phyloP scores from a whole-genome alignment of 2,329 filamentous ascomycete species.

The Colletotrichum musae region DNA sequence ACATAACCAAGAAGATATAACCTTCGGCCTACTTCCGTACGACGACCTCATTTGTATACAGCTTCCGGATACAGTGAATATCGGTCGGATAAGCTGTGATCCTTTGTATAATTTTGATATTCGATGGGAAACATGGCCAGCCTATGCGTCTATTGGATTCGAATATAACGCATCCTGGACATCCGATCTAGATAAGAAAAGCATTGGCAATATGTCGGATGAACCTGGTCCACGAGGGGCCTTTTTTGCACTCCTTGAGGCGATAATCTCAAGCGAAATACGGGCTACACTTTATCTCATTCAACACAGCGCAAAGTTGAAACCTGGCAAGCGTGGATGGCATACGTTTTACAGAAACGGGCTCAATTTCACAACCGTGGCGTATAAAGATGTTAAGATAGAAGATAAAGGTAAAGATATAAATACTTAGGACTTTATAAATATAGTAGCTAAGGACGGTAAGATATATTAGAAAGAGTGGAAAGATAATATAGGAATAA shows the following conservation, averaged over 20 bases:
- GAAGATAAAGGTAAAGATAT: not conserved
- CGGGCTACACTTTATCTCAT: rapidly evolving
- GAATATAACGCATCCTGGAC: constrained; percentile 14
- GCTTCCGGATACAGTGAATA: not conserved
- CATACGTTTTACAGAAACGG: not conserved
- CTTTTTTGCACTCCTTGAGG: not conserved
- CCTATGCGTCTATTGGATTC: not conserved
- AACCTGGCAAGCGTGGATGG: not conserved
- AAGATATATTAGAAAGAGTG: not conserved
- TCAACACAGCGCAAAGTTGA: not conserved
- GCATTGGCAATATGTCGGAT: not conserved
- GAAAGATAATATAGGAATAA: too few relatives aligned
- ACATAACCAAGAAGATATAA: constrained; percentile 1
- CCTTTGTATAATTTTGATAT: not conserved
- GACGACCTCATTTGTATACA: constrained; percentile 14
- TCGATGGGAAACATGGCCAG: not conserved
- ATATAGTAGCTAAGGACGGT: not conserved
- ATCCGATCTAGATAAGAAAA: not conserved
- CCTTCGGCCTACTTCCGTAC: not conserved
- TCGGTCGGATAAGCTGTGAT: not conserved
- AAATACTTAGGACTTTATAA: not conserved
- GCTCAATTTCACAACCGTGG: not conserved
- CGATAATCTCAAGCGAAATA: not conserved
- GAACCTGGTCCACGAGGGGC: constrained; percentile 7
- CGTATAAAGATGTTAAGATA: not conserved